phyloP scores from a whole-genome alignment of 805 yeast genomes.

The Kuraishia ogatae region DNA sequence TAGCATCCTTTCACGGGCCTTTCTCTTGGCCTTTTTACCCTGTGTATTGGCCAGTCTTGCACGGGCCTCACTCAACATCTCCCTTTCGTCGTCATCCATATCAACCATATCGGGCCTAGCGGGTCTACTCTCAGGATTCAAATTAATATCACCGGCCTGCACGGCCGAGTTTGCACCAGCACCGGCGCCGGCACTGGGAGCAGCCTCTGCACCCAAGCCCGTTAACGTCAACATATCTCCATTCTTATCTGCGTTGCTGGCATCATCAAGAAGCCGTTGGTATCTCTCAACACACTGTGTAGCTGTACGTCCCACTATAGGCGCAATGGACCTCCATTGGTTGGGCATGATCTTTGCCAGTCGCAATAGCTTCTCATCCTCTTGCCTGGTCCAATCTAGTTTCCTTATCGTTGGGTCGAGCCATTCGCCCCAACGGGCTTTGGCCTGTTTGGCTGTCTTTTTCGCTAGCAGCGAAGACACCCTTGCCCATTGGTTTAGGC shows the following conservation, averaged over 20 bases:
- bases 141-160: conserved; percentile 50
- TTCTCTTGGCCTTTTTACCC: conserved; percentile 90
- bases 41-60: conserved; percentile 88
- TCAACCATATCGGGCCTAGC: conserved; percentile 77
- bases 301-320: conserved; percentile 75
- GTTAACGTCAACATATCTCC: conserved; percentile 12
- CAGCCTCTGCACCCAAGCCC: conserved; percentile 41
- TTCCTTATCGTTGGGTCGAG: conserved; percentile 65
- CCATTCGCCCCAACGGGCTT: conserved; percentile 89
- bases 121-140: conserved; percentile 68
- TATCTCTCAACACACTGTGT: conserved; percentile 82
- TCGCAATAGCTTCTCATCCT: conserved; percentile 63
- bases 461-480: conserved; percentile 79
- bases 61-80: conserved; percentile 90
- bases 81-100: conserved; percentile 80
- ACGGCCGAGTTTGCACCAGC: conserved; percentile 11
- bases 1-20: conserved; percentile 75
- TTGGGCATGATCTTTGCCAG: conserved; percentile 72
- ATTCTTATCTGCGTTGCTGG: conserved; percentile 8
- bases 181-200: conserved; percentile 19
- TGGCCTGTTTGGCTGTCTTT: conserved; percentile 87
- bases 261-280: conserved; percentile 56
- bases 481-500: conserved; percentile 90
- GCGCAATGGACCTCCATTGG: conserved; percentile 92
- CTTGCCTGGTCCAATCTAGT: conserved; percentile 61